A percentile compares a stretch with the other conserved stretches of the same genome.
Evolutionary conservation across 495 filamentous ascomycete genomes (phyloP).

Genomic region (Elaphomyces granulatus): DNA sequence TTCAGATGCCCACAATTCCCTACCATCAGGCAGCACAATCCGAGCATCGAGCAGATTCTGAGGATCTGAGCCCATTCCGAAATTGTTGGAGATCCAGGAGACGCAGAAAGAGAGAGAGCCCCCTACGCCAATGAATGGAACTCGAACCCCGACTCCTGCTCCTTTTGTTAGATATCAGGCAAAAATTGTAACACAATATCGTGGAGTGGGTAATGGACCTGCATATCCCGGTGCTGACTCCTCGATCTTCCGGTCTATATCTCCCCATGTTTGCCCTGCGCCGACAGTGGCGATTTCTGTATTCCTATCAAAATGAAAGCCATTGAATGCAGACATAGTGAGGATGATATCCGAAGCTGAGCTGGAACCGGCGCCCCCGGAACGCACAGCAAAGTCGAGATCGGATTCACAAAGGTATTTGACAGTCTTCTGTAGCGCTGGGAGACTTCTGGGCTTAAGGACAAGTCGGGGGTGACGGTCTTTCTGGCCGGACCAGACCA

Average conservation of each 20-base stretch:
- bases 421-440: slow-evolving; percentile 2
- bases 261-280: slow-evolving; percentile 8
- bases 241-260: slow-evolving; percentile 6
- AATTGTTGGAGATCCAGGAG: slow-evolving; percentile 7
- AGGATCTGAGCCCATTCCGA: slow-evolving; percentile 7
- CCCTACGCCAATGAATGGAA: slow-evolving; percentile 6
- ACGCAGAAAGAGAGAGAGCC: slow-evolving; percentile 6
- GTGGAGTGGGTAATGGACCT: slow-evolving; percentile 2
- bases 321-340: slow-evolving; percentile 8
- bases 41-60: slow-evolving; percentile 10
- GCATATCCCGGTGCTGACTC: slow-evolving; percentile 5
- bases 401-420: slow-evolving; percentile 3
- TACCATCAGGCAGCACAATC: slow-evolving; percentile 11
- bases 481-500: slow-evolving; percentile 8
- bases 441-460: slow-evolving; percentile 1
- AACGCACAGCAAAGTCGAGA: slow-evolving; percentile 7
- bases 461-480: slow-evolving; percentile 4
- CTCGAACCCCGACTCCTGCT: slow-evolving; percentile 9
- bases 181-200: background rate
- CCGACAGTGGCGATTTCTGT: slow-evolving; percentile 6
- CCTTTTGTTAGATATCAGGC: background rate
- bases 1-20: slow-evolving; percentile 7
- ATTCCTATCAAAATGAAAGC: slow-evolving; percentile 8
- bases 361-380: slow-evolving; percentile 5
- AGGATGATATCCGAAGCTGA: slow-evolving; percentile 7